These are phyloP conservation scores for Rhynchospora tenuis DNA, from an alignment of 176 grass and related monocot genomes.

Conservation along the genomic window DNA sequence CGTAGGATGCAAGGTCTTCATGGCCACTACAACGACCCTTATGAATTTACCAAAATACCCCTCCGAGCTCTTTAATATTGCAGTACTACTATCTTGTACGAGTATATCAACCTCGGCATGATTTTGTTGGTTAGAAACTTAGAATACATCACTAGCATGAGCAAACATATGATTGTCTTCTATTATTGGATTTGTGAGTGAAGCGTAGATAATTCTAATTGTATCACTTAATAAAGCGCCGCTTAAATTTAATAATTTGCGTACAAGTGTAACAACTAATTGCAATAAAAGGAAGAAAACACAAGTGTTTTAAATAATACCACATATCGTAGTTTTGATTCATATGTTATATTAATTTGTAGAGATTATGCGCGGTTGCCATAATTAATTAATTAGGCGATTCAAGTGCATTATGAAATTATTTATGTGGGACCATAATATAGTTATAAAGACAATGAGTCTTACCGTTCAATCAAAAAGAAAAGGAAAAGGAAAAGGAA, in stretches of 20 bases:
- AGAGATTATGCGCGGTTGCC: background rate
- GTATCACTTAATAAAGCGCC: background rate
- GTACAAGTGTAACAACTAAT: no score
- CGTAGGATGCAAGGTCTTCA: constrained; percentile 14
- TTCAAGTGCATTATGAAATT: background rate
- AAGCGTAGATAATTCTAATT: background rate
- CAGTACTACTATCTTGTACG: background rate
- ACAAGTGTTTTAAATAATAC: no score
- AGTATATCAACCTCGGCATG: no score
- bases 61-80: background rate
- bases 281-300: no score
- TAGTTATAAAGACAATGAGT: background rate
- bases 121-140: no score
- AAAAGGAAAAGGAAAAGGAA: background rate
- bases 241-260: no score
- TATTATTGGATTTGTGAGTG: background rate
- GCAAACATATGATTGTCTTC: background rate
- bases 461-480: background rate
- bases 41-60: background rate
- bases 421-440: background rate
- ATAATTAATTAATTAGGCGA: background rate
- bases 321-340: background rate
- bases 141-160: no score
- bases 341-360: background rate
- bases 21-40: constrained; percentile 10